A percentile compares a stretch with the other conserved stretches of the same genome.
These are phyloP conservation scores for Saccharum officinarum DNA, from an alignment of 176 grass and related monocot species.

Conservation along the genomic window DNA sequence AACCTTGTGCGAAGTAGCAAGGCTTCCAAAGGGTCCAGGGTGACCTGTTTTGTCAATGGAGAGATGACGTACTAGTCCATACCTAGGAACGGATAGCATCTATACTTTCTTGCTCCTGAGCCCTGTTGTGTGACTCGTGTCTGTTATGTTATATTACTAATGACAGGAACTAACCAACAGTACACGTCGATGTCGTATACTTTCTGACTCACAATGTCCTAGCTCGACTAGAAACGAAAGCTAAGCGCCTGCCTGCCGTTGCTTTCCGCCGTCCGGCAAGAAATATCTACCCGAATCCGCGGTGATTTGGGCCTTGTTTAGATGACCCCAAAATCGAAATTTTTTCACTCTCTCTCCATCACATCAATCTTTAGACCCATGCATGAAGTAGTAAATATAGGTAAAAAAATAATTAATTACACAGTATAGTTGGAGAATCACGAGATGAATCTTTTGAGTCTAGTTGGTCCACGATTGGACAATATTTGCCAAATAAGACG, in stretches of 20 bases:
- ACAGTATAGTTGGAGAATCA: no score
- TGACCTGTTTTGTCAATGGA: no score
- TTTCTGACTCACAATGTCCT: neutral
- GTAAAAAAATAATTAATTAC: no score
- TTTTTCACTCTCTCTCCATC: no score
- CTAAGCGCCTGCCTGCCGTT: neutral
- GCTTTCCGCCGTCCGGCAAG: constrained; percentile 24
- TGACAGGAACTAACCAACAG: neutral
- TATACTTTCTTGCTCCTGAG: neutral
- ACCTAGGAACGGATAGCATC: neutral
- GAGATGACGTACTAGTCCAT: neutral
- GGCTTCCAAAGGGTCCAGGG: neutral
- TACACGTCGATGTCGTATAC: neutral
- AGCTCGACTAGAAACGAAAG: neutral
- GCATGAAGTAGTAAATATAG: no score
- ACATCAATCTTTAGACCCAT: no score
- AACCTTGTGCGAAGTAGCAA: neutral
- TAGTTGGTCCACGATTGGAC: no score
- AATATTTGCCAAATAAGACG: no score
- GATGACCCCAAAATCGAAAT: no score
- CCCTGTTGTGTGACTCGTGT: neutral
- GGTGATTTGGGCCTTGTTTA: no score
- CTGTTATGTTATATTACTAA: neutral
- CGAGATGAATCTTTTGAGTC: no score
- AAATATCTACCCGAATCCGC: constrained; percentile 9